A percentile compares a stretch with the other conserved stretches of the same genome.
Conservation (phyloP, 176 grass and related monocot genomes). For the Puya raimondii region DNA sequence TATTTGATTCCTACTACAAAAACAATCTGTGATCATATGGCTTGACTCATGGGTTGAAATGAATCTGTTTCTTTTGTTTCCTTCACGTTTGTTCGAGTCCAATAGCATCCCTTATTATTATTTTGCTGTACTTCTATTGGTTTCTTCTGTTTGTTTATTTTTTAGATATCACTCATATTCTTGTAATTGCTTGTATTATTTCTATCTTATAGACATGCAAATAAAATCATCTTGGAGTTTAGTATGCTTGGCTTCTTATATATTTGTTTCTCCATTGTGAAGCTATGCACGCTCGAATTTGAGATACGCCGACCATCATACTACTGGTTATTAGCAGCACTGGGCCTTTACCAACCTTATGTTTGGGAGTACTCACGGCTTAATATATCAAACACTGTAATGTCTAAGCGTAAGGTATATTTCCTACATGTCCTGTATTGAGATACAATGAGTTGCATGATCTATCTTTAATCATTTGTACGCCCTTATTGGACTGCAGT, state of each 20-base stretch:
- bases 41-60: no score
- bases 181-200: conserved; percentile 5
- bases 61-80: no score
- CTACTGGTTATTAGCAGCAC: conserved; percentile 85
- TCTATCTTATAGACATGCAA: conserved; percentile 19
- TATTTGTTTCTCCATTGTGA: conserved; percentile 21
- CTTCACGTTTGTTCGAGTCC: no score
- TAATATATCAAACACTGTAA: conserved; percentile 90
- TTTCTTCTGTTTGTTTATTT: conserved; percentile 9
- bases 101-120: no score
- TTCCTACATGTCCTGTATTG: not conserved
- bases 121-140: no score
- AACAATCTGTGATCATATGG: no score
- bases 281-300: conserved; percentile 79
- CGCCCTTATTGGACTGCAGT: conserved; percentile 27
- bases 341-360: conserved; percentile 82
- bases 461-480: conserved; percentile 8
- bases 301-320: conserved; percentile 93
- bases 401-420: conserved; percentile 96
- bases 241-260: not conserved
- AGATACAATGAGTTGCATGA: not conserved
- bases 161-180: conserved; percentile 8
- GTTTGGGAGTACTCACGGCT: conserved; percentile 98
- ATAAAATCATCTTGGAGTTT: not conserved
- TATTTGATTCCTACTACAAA: no score